Evolutionary conservation across 1,139 yeast species (phyloP), one percentile per base, ranked within the genome.

Genomic region (Suhomyces anneliseae): DNA sequence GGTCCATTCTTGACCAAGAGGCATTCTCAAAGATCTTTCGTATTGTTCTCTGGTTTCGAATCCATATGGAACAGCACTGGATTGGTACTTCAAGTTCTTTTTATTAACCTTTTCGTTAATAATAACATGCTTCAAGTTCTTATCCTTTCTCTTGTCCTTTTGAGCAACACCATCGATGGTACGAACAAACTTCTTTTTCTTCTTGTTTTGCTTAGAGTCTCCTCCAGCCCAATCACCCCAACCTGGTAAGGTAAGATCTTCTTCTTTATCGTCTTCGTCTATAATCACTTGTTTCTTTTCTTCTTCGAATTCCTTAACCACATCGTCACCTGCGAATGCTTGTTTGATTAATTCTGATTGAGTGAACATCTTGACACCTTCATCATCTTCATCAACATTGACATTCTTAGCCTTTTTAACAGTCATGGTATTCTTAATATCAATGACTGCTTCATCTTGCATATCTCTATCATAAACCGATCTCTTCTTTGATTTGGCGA

Each of bases 1-100:
- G 5, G 95, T 84, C 98, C 98, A 93, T 70, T 93, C 97, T 68
- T 89, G 96, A 32, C 99, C 99, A 52, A 93, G 74, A n/a, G 99
- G 98, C 90, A 90, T 87, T 62, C 96, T 81, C 59, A 93, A 74
- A 3, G 96, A 85, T 62, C 96, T 81, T 67, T 93, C 99, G 66
- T 93, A 95, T 69, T 93, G 98, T 64, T 90, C 99, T 61, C 86
- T 79, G 50, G 86, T 86, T 68, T 93, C 97, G 66, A 79, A 93
- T 48, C 97, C 98, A 78, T 85, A 92, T 31, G 99, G 99, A 43
- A 93, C 96, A 27, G 85, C 82, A 41, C 85, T 78, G 4, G 97
- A 87, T 64, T 86, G 92, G 68, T 89, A 92, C 66, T 89, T 89
- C 62, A 82, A 72, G 60, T 84, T 86, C 78, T 87, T 88, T 71